phyloP scores from a whole-genome alignment of 345 rosid species.

The Linum lewisii region DNA sequence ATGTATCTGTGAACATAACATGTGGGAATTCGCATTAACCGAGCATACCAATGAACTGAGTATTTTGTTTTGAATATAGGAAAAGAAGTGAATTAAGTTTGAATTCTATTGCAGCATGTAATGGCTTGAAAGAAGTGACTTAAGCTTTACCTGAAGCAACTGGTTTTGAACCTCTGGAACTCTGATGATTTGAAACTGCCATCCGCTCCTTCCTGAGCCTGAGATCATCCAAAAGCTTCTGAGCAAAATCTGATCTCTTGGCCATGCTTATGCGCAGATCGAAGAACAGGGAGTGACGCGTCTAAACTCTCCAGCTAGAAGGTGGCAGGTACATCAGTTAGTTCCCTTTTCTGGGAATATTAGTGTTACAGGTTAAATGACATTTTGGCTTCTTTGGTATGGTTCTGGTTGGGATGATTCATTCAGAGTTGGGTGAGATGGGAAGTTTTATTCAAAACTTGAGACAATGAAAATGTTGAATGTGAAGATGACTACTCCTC shows the following conservation, averaged over 20 bases:
- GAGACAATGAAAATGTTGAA: conserved; percentile 18
- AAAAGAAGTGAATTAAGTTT: neutral
- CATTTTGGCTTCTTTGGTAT: conserved; percentile 4
- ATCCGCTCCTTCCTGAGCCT: conserved; percentile 64
- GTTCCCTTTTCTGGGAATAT: conserved; percentile 10
- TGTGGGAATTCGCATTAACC: neutral
- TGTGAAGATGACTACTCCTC: conserved; percentile 41
- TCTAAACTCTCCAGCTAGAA: conserved; percentile 7
- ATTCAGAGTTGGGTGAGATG: conserved; percentile 78
- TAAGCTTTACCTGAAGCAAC: conserved; percentile 33
- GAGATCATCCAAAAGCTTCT: conserved; percentile 91
- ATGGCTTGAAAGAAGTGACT: conserved; percentile 11
- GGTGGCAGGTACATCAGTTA: conserved; percentile 8
- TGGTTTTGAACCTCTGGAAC: conserved; percentile 25
- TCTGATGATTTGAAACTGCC: conserved; percentile 34
- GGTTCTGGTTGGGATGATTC: conserved; percentile 48
- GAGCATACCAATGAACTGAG: neutral
- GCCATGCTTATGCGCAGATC: conserved; percentile 37
- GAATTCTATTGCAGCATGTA: neutral
- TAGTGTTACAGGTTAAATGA: conserved; percentile 2
- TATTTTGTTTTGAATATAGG: neutral
- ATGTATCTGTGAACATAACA: conserved; percentile 33
- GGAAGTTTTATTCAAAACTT: conserved; percentile 29
- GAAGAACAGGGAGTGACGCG: conserved; percentile 13
- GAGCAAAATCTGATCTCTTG: conserved; percentile 77